Evolutionary conservation across 83 land plant genomes (phyloP).

Genomic region (Isoetes engelmannii): DNA sequence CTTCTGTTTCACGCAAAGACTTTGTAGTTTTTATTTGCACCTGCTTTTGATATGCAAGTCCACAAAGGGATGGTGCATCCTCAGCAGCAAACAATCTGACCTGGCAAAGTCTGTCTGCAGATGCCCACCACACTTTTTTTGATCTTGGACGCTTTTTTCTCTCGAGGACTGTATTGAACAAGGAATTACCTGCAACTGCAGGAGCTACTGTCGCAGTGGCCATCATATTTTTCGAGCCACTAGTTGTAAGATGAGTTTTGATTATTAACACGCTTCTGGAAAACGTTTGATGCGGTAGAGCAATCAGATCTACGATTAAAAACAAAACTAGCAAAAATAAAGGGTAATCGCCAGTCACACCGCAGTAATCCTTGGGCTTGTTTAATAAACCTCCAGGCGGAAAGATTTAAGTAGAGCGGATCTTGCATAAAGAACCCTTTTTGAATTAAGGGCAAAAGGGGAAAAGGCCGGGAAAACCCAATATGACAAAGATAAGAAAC

Average conservation of each 20-base stretch:
- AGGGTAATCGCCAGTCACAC: too few species aligned
- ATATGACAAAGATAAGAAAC: too few species aligned
- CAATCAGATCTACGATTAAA: too few species aligned
- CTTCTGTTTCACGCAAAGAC: slow-evolving; percentile 39
- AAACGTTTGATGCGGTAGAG: too few species aligned
- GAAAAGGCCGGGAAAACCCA: too few species aligned
- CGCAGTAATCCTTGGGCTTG: too few species aligned
- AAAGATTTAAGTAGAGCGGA: too few species aligned
- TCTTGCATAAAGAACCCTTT: too few species aligned
- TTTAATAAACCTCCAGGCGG: too few species aligned
- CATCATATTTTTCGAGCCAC: not conserved
- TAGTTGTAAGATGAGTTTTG: not conserved
- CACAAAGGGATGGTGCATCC: slow-evolving; percentile 63
- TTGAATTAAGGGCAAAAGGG: too few species aligned
- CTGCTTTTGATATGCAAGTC: slow-evolving; percentile 49
- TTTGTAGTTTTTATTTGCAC: slow-evolving; percentile 63
- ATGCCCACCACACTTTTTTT: slow-evolving; percentile 19
- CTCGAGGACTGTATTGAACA: not conserved
- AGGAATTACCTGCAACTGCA: not conserved
- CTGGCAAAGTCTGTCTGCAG: slow-evolving; percentile 33
- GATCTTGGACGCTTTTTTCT: slow-evolving; percentile 9
- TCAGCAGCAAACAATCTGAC: slow-evolving; percentile 72
- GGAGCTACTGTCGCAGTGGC: not conserved
- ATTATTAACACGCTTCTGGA: too few species aligned
- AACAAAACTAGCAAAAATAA: too few species aligned